A percentile compares a stretch with the other conserved stretches of the same genome.
These are phyloP conservation scores for Paramecium biaurelia DNA, from an alignment of 73 alveolate genomes.

Conservation along the genomic window DNA sequence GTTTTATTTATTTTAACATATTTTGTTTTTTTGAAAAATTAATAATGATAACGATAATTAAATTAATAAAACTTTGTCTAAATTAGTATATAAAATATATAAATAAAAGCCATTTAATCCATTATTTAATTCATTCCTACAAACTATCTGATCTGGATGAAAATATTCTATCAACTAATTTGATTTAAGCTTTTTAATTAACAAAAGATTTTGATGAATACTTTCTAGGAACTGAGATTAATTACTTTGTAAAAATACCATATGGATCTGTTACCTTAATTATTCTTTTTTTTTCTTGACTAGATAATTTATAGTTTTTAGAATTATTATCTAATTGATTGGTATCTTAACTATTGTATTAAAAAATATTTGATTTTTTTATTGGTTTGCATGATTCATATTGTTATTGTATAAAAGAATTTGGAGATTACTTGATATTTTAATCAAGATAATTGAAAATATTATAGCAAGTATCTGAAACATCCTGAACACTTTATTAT, in stretches of 20 bases:
- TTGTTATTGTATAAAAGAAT: background rate
- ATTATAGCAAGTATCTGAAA: background rate
- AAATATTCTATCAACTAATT: conserved; percentile 44
- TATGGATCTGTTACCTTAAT: conserved; percentile 41
- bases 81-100: background rate
- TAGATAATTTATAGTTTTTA: background rate
- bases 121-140: background rate
- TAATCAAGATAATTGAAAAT: background rate
- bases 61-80: background rate
- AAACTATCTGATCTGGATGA: conserved; percentile 42
- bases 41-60: background rate
- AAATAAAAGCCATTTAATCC: background rate
- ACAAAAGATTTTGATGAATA: conserved; percentile 1
- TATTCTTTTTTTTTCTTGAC: conserved; percentile 9
- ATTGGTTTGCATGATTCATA: background rate
- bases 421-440: background rate
- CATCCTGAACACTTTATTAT: background rate
- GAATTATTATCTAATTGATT: background rate
- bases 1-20: background rate
- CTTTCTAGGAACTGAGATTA: background rate
- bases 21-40: background rate
- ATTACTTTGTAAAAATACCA: background rate
- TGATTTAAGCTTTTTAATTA: background rate
- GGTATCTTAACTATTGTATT: background rate
- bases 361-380: background rate